These are phyloP conservation scores for Sphagnum tenellum DNA, from an alignment of 225 moss, liverwort and hornwort genomes.

Conservation along the genomic window DNA sequence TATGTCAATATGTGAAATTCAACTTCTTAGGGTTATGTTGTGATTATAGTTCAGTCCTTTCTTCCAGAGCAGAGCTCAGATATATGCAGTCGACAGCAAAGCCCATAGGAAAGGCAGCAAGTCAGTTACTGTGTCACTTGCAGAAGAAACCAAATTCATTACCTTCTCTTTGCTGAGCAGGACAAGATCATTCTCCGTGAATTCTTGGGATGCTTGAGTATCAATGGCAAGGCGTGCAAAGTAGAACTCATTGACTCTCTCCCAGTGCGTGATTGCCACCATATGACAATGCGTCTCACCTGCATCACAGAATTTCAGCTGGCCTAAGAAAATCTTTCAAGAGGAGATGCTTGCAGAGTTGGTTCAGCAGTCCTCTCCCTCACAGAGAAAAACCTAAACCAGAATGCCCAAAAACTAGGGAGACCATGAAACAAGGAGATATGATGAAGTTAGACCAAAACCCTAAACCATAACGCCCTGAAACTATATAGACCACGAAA, in stretches of 20 bases:
- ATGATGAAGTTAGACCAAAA: no score
- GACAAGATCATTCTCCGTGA: conserved; percentile 82
- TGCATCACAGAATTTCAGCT: conserved; percentile 20
- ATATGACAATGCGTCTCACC: conserved; percentile 70
- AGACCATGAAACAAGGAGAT: no score
- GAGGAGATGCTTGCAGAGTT: not conserved
- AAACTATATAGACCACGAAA: no score
- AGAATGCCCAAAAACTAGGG: no score
- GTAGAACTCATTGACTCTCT: conserved; percentile 85
- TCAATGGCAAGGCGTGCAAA: conserved; percentile 73
- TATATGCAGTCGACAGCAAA: no score
- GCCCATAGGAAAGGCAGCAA: not conserved
- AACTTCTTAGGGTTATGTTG: no score
- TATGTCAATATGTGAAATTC: no score
- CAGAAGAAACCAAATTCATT: not conserved
- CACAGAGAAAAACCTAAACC: no score
- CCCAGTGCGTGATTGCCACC: conserved; percentile 72
- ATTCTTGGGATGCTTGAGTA: conserved; percentile 56
- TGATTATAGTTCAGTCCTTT: no score
- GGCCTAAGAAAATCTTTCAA: not conserved
- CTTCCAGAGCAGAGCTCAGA: no score
- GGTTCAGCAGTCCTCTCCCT: no score
- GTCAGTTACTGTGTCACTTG: not conserved
- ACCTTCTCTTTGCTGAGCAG: conserved; percentile 97
- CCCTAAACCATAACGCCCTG: no score